Base-by-base conservation (phyloP, 495 filamentous ascomycete species). In the Tuber calosporum region DNA sequence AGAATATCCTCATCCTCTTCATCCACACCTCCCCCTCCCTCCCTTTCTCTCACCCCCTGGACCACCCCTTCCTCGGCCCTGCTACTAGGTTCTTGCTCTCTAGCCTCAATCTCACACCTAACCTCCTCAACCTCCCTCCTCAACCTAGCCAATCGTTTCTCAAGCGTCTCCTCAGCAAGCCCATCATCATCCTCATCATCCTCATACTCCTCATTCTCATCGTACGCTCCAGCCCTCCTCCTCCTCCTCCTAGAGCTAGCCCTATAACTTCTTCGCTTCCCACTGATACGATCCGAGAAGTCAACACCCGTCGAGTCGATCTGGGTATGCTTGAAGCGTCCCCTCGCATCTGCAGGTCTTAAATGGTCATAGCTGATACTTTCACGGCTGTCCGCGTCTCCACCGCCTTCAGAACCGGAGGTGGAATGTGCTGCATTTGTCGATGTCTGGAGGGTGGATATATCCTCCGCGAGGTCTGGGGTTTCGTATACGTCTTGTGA, bases 401-500 rank as follows among this genome's bases (percentile, higher is more conserved):
- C 83, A 69, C 90, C 88, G 66, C 90, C 88, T 68, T 87, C 86
- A 58, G 84, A 84, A 70, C 87, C 87, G 73, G 84, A 80, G 73
- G 87, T 85, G 1, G 90, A 93, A 40, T 87, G 86, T 5, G 90
- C 90, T 71, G 88, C 88, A 48, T 87, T 83, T 3, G 89, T 88
- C 13, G 88, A 87, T 37, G 90, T 88, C 90, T 93, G 92, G 73
- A 92, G 82, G 48, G 93, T 97, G 39, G 93, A 96, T 69, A 86
- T 90, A 81, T 95, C 94, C 79, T 97, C 92, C 37, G 88, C 92
- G 77, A 97, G 85, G 73, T 95, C 93, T 79, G 94, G 94, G 67
- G 94, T 97, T 84, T 97, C 94, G 84, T 97, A 97, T 79, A 96
- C 91, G 81, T 97, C 94, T 82, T 93, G 94, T 37, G 93, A 92